phyloP scores from a whole-genome alignment of 108 stramenopile species.

The Aureococcus anophagefferens region DNA sequence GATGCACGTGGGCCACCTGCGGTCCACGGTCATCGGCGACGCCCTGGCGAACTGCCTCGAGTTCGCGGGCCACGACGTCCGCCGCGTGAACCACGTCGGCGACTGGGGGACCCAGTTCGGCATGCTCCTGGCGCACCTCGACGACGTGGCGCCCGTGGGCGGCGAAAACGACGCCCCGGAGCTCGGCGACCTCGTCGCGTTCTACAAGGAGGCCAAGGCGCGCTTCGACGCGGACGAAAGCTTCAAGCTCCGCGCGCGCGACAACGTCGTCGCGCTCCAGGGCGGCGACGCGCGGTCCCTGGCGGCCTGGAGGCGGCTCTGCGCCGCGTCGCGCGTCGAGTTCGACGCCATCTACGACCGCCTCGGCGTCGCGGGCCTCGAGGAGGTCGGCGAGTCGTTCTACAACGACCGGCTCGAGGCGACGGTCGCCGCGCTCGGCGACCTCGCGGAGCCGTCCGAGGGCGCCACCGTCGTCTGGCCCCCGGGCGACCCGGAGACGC shows the following conservation, averaged over 20 bases:
- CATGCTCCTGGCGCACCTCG: constrained; percentile 92
- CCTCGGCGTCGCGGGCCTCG: constrained; percentile 57
- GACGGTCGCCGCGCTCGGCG: constrained; percentile 72
- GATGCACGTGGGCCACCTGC: constrained; percentile 98
- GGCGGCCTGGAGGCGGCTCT: constrained; percentile 81
- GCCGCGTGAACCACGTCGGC: constrained; percentile 92
- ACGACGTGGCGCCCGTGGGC: too few relatives aligned
- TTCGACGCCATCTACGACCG: constrained; percentile 59
- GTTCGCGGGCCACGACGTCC: constrained; percentile 81
- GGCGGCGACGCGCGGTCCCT: constrained; percentile 65
- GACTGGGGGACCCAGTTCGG: constrained; percentile 99
- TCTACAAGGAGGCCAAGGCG: constrained; percentile 95
- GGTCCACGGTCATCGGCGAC: constrained; percentile 97
- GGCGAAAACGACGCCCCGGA: constrained; percentile 76
- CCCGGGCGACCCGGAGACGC: constrained; percentile 13
- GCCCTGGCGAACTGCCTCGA: constrained; percentile 76
- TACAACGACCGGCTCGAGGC: constrained; percentile 82
- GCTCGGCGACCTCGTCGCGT: constrained; percentile 72
- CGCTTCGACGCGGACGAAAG: constrained; percentile 73
- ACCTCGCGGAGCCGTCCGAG: constrained; percentile 68
- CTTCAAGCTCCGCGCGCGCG: constrained; percentile 73
- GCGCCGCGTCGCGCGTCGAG: constrained; percentile 62
- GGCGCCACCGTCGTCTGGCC: constrained; percentile 75
- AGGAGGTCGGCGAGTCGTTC: constrained; percentile 85
- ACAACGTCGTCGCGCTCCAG: constrained; percentile 90